Evolutionary conservation across 1,284 basidiomycete species (phyloP).

Genomic region (Ustilago bromivora): DNA sequence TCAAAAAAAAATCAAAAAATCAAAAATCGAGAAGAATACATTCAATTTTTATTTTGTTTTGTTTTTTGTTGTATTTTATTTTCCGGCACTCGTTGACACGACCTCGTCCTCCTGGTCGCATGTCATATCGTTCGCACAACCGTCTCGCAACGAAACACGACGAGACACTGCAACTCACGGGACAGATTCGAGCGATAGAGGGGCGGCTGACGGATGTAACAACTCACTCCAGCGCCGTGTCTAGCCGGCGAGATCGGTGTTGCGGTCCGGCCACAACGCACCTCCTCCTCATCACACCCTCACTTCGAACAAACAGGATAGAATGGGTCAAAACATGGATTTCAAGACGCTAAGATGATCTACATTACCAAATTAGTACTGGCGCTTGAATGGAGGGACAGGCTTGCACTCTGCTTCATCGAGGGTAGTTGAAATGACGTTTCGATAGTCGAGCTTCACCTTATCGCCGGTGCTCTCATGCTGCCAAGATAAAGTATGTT

Average conservation of each 20-base stretch:
- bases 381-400: conserved; percentile 66
- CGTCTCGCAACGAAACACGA: not conserved
- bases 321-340: not conserved
- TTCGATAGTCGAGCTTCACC: conserved; percentile 89
- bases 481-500: conserved; percentile 65
- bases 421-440: conserved; percentile 85
- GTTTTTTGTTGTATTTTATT: not conserved
- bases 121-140: not conserved
- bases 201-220: not conserved
- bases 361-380: conserved; percentile 43
- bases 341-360: not conserved
- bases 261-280: not conserved
- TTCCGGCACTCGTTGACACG: conserved; percentile 16
- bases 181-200: not conserved
- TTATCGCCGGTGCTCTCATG: conserved; percentile 73
- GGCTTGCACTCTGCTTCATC: conserved; percentile 93
- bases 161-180: not conserved
- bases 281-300: not conserved
- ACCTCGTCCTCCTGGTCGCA: not conserved
- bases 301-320: not conserved
- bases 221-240: not conserved
- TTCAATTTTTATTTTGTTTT: not conserved
- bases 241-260: not conserved
- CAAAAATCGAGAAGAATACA: not conserved
- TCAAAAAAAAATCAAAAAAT: too few relatives aligned